phyloP scores from a whole-genome alignment of 208 protist species.

The Leishmania amazonensis region DNA sequence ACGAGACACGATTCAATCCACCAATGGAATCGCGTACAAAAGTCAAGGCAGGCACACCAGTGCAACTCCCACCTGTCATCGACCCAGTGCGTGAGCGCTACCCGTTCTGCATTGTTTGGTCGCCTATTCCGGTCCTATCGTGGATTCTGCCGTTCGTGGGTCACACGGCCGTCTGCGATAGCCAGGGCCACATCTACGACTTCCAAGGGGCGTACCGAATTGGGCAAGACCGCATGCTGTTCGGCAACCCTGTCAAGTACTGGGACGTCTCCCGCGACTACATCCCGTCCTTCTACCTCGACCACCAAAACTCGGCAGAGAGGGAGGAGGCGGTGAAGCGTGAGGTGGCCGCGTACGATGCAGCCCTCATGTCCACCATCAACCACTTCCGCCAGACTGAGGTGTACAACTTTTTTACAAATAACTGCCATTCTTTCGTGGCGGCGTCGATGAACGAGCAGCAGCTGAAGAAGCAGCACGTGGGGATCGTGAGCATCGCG shows the following conservation, averaged over 20 bases:
- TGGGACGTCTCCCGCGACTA: conserved; percentile 69
- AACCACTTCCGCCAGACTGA: conserved; percentile 68
- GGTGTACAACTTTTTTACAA: conserved; percentile 87
- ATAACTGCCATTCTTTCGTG: conserved; percentile 91
- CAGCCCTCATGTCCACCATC: conserved; percentile 35
- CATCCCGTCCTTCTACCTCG: conserved; percentile 60
- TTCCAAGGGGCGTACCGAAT: conserved; percentile 90
- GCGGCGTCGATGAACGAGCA: conserved; percentile 54
- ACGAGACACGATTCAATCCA: neutral
- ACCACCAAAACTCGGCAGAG: conserved; percentile 7
- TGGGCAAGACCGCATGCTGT: conserved; percentile 87
- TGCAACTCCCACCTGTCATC: conserved; percentile 50
- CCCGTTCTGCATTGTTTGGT: conserved; percentile 94
- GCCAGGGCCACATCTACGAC: conserved; percentile 84
- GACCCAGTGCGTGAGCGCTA: conserved; percentile 72
- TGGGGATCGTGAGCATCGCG: conserved; percentile 41
- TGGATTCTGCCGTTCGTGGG: conserved; percentile 93
- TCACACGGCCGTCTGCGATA: conserved; percentile 91
- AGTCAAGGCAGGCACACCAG: conserved; percentile 6
- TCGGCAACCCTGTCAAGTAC: conserved; percentile 86
- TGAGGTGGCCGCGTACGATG: conserved; percentile 68
- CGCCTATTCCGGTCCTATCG: conserved; percentile 85
- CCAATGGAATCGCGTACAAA: neutral
- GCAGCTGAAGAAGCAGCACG: conserved; percentile 38
- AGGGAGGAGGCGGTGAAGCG: conserved; percentile 24